A percentile compares a stretch with the other conserved stretches of the same genome.
These are phyloP conservation scores for Tetraselmis striata DNA, from an alignment of 139 green algal species.

Conservation along the genomic window DNA sequence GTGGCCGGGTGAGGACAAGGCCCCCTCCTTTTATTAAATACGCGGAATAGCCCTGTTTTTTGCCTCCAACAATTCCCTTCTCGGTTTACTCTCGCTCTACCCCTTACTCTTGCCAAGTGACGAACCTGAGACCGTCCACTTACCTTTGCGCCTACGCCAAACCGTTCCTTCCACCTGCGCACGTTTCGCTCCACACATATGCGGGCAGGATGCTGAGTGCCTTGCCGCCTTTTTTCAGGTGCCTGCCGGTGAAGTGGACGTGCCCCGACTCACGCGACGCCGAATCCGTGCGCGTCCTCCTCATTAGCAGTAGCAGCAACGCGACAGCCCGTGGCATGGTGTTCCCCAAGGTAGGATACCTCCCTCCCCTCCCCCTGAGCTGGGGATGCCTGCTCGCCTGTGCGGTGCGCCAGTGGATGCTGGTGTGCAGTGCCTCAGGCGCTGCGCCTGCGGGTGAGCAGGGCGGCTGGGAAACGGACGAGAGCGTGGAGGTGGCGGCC, in stretches of 20 bases:
- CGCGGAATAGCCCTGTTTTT: not conserved
- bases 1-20: conserved; percentile 67
- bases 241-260: conserved; percentile 65
- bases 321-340: conserved; percentile 47
- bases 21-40: too few relatives aligned
- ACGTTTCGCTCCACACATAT: not conserved
- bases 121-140: not conserved
- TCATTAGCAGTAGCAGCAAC: conserved; percentile 66
- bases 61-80: not conserved
- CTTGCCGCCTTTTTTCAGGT: conserved; percentile 39
- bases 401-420: not conserved
- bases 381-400: not conserved
- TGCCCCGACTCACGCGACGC: not conserved
- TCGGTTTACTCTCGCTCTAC: not conserved
- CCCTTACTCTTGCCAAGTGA: not conserved
- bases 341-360: conserved; percentile 70
- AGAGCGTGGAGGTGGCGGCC: conserved; percentile 74
- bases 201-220: not conserved
- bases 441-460: conserved; percentile 12
- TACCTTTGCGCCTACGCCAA: not conserved
- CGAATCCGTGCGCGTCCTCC: conserved; percentile 50
- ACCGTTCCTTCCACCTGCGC: not conserved
- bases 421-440: not conserved
- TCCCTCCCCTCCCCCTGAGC: too few relatives aligned
- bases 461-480: conserved; percentile 89